Conservation (phyloP, 1,284 basidiomycete genomes). For the Tremellales sp. region DNA sequence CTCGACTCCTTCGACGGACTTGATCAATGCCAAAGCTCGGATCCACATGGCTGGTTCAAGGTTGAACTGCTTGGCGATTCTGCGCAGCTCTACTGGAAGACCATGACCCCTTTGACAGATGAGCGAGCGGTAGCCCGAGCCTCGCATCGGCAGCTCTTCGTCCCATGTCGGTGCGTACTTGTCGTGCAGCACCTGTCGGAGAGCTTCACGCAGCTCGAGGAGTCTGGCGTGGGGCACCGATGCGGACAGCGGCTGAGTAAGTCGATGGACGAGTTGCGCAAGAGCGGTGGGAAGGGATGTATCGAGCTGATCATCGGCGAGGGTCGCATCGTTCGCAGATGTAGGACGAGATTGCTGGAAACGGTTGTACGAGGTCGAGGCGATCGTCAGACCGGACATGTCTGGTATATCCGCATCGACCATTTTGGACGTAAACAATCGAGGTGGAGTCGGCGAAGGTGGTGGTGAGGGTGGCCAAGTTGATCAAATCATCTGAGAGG, state of each 20-base stretch:
- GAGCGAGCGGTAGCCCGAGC: slow-evolving; percentile 40
- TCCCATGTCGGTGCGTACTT: slow-evolving; percentile 38
- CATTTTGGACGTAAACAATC: background rate
- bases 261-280: slow-evolving; percentile 34
- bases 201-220: slow-evolving; percentile 25
- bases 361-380: background rate
- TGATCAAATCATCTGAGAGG: background rate
- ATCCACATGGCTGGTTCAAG: slow-evolving; percentile 35
- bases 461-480: background rate
- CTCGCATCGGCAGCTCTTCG: slow-evolving; percentile 28
- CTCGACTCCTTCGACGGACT: slow-evolving; percentile 12
- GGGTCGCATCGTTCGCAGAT: background rate
- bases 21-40: slow-evolving; percentile 22
- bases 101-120: slow-evolving; percentile 33
- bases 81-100: slow-evolving; percentile 28
- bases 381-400: background rate
- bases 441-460: too few species aligned
- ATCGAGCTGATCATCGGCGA: slow-evolving; percentile 5
- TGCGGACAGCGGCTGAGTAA: slow-evolving; percentile 33
- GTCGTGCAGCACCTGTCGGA: slow-evolving; percentile 19
- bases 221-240: slow-evolving; percentile 33
- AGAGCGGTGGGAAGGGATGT: slow-evolving; percentile 33
- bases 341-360: background rate
- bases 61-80: slow-evolving; percentile 24
- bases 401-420: background rate